Conservation (phyloP, 352 stramenopile species). For the Globisporangium cystogenes region DNA sequence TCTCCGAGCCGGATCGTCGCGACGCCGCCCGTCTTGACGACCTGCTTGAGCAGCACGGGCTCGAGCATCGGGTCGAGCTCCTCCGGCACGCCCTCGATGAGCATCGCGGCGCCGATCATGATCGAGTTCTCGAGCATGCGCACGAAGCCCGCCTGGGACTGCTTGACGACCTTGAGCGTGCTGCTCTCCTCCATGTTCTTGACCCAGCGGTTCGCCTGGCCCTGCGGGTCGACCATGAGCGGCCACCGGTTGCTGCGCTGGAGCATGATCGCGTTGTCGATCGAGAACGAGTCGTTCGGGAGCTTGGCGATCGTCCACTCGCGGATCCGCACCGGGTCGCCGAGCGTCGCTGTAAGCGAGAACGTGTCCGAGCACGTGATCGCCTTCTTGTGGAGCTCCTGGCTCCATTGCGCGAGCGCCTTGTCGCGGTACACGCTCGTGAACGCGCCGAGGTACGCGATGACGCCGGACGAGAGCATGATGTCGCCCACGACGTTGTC, state of each 20-base stretch:
- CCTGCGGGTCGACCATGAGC: conserved; percentile 96
- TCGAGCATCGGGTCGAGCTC: conserved; percentile 94
- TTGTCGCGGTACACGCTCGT: conserved; percentile 88
- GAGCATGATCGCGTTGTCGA: conserved; percentile 95
- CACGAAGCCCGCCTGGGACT: conserved; percentile 91
- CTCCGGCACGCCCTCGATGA: conserved; percentile 94
- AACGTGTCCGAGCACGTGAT: conserved; percentile 85
- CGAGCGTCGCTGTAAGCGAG: conserved; percentile 83
- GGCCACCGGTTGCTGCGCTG: conserved; percentile 90
- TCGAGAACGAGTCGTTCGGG: conserved; percentile 93
- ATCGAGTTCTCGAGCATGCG: conserved; percentile 95
- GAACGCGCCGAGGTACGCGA: conserved; percentile 93
- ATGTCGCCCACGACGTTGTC: conserved; percentile 93
- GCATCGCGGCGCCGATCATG: conserved; percentile 89
- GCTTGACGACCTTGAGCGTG: conserved; percentile 92
- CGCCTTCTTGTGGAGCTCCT: conserved; percentile 40
- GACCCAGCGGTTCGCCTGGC: conserved; percentile 93
- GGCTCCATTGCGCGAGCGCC: conserved; percentile 83
- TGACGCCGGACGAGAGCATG: conserved; percentile 91
- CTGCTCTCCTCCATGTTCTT: conserved; percentile 92
- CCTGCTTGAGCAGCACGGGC: conserved; percentile 91
- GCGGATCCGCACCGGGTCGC: conserved; percentile 90
- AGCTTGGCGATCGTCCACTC: conserved; percentile 94
- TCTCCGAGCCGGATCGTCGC: conserved; percentile 91
- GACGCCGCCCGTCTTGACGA: conserved; percentile 86